These are phyloP conservation scores for Emergomyces orientalis DNA, from an alignment of 2,329 filamentous ascomycete species.

Conservation along the genomic window DNA sequence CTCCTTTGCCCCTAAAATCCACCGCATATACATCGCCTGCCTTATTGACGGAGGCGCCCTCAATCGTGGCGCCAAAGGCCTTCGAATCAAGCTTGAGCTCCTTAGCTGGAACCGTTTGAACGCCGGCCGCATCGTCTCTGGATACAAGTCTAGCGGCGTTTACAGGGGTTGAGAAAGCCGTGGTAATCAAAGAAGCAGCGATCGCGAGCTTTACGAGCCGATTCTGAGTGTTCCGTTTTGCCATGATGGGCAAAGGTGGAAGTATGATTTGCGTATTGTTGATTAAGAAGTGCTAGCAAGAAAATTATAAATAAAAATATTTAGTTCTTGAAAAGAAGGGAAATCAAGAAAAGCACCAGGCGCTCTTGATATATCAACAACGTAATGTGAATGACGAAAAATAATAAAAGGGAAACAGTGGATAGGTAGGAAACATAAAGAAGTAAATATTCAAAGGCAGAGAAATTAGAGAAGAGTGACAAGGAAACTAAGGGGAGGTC, in stretches of 20 bases:
- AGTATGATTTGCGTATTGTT: neutral
- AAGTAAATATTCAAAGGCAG: neutral
- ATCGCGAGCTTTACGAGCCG: neutral
- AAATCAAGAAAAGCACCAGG: conserved; percentile 3
- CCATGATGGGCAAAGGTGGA: neutral
- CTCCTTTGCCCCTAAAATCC: neutral
- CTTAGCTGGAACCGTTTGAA: neutral
- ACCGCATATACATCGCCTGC: conserved; percentile 4
- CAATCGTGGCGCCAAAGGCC: conserved; percentile 1
- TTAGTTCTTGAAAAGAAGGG: neutral
- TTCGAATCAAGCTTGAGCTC: neutral
- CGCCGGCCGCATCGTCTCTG: neutral
- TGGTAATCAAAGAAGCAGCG: neutral
- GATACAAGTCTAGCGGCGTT: neutral
- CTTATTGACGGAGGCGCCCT: conserved; percentile 6
- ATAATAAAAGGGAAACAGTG: neutral
- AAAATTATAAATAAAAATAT: neutral
- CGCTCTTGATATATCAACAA: conserved; percentile 2
- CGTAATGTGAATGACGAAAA: neutral
- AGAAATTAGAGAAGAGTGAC: neutral
- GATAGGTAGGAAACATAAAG: neutral
- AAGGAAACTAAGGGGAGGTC: neutral
- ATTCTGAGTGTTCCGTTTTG: neutral
- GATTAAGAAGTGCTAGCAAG: neutral
- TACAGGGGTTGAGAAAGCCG: neutral